phyloP scores from a whole-genome alignment of 495 filamentous ascomycete genomes.

The Aspergillus bertholletiae region DNA sequence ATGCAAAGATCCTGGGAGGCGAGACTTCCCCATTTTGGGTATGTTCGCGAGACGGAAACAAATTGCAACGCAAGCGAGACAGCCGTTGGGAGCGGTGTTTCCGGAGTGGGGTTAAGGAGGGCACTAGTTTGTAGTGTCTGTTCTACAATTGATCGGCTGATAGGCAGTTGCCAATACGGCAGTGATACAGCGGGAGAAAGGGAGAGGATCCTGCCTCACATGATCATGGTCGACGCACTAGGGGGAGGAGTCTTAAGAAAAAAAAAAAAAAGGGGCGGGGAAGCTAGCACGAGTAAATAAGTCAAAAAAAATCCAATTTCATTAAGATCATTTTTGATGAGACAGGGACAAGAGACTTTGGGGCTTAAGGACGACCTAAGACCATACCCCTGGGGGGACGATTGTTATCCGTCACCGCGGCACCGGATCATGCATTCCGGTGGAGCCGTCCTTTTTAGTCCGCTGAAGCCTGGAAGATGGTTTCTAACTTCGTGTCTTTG shows the following conservation, averaged over 20 bases:
- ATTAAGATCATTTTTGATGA: background rate
- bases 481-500: background rate
- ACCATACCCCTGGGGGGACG: constrained; percentile 16
- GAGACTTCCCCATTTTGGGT: background rate
- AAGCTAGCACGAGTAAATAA: background rate
- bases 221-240: background rate
- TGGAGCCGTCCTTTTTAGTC: constrained; percentile 9
- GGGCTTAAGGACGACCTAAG: constrained; percentile 5
- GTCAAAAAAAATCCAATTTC: background rate
- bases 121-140: too few relatives aligned
- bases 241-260: background rate
- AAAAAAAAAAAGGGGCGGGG: background rate
- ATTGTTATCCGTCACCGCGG: constrained; percentile 39
- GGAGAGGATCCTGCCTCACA: background rate
- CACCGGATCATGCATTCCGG: constrained; percentile 37
- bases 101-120: constrained; percentile 12
- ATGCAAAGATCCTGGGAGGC: background rate
- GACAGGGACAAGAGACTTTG: constrained; percentile 12
- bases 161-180: background rate
- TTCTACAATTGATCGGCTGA: background rate
- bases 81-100: background rate
- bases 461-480: background rate
- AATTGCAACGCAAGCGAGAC: background rate
- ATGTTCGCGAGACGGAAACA: constrained; percentile 5
- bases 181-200: background rate